These are phyloP conservation scores for Cercospora beticola DNA, from an alignment of 2,329 filamentous ascomycete species.

Conservation along the genomic window DNA sequence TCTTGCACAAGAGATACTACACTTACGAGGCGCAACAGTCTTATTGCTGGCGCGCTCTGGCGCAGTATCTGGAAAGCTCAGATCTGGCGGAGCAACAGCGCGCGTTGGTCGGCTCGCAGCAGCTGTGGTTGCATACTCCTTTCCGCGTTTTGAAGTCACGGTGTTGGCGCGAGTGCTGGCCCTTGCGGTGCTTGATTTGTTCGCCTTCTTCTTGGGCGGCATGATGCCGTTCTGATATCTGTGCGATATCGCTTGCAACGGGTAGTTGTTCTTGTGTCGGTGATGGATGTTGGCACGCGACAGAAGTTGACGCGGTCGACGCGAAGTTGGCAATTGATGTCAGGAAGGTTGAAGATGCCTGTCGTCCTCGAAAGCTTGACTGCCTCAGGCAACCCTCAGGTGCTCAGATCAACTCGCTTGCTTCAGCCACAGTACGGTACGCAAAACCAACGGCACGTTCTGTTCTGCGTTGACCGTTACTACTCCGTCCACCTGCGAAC, in stretches of 20 bases:
- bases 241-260: background rate
- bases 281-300: background rate
- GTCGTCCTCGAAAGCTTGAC: background rate
- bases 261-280: background rate
- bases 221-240: slow-evolving; percentile 8
- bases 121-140: slow-evolving; percentile 33
- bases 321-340: background rate
- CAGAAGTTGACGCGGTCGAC: background rate
- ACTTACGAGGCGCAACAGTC: slow-evolving; percentile 6
- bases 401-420: background rate
- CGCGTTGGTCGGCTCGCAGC: slow-evolving; percentile 30
- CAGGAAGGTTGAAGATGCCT: background rate
- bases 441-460: background rate
- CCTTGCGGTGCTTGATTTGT: background rate
- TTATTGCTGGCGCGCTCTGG: slow-evolving; percentile 4
- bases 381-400: background rate
- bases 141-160: slow-evolving; percentile 28
- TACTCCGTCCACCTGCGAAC: background rate
- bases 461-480: background rate
- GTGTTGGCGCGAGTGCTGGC: slow-evolving; percentile 13
- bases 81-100: slow-evolving; percentile 10
- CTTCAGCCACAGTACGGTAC: background rate
- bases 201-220: slow-evolving; percentile 28
- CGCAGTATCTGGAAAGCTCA: slow-evolving; percentile 10
- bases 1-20: background rate